These are phyloP conservation scores for Aspergillus egyptiacus DNA, from an alignment of 495 filamentous ascomycete genomes.

Conservation along the genomic window DNA sequence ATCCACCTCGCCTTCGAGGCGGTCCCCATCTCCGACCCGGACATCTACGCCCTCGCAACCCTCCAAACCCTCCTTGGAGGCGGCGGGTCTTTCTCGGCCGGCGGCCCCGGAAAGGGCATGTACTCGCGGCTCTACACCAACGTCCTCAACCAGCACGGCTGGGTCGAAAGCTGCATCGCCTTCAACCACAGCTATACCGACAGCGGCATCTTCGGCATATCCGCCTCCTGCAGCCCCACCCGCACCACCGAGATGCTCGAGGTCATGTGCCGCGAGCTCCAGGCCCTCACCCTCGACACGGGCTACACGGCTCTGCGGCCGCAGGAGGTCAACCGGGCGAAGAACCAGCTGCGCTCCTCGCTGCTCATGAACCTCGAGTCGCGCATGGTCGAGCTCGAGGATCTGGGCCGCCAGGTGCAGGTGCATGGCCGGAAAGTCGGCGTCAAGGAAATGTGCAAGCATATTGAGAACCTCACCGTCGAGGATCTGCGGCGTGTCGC, in stretches of 20 bases:
- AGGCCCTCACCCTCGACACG: constrained; percentile 64
- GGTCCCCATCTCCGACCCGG: constrained; percentile 77
- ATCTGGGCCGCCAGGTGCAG: constrained; percentile 92
- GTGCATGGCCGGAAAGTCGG: constrained; percentile 88
- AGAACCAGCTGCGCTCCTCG: constrained; percentile 89
- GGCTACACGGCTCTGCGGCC: constrained; percentile 63
- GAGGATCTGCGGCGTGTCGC: constrained; percentile 84
- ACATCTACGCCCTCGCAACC: constrained; percentile 96
- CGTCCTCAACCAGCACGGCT: constrained; percentile 93
- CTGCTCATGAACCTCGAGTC: constrained; percentile 97
- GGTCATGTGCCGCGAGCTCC: constrained; percentile 86
- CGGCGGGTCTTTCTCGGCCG: constrained; percentile 94
- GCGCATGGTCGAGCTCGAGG: constrained; percentile 97
- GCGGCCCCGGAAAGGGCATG: constrained; percentile 98
- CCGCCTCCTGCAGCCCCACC: constrained; percentile 72
- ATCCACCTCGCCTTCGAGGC: constrained; percentile 96
- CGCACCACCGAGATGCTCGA: constrained; percentile 77
- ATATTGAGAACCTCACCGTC: constrained; percentile 77
- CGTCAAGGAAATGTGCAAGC: constrained; percentile 84
- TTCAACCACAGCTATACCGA: constrained; percentile 98
- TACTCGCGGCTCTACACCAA: constrained; percentile 96
- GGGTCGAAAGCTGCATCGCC: constrained; percentile 89
- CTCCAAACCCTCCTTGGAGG: constrained; percentile 93
- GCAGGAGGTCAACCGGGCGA: constrained; percentile 86
- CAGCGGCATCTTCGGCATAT: constrained; percentile 89